These are phyloP conservation scores for Ascochyta viciae-villosae DNA, from an alignment of 2,329 filamentous ascomycete genomes.

Conservation along the genomic window DNA sequence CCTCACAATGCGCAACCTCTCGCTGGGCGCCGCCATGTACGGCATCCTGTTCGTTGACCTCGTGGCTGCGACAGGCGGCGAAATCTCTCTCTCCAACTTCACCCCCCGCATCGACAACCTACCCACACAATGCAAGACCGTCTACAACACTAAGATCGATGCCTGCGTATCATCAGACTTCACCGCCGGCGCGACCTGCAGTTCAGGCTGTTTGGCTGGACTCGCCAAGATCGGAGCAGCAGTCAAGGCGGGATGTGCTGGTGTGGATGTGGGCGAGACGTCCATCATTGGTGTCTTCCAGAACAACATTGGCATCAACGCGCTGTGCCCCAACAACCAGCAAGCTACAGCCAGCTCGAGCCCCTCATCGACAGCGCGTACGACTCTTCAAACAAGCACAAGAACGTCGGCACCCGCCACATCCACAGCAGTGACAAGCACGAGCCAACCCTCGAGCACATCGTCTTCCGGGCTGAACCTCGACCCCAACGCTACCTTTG, in stretches of 20 bases:
- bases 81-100: slow-evolving; percentile 56
- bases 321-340: slow-evolving; percentile 49
- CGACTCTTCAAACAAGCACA: slow-evolving; percentile 22
- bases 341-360: slow-evolving; percentile 27
- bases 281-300: slow-evolving; percentile 55
- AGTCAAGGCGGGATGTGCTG: slow-evolving; percentile 44
- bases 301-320: slow-evolving; percentile 46
- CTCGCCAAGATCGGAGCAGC: slow-evolving; percentile 44
- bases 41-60: slow-evolving; percentile 31
- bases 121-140: slow-evolving; percentile 46
- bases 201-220: slow-evolving; percentile 49
- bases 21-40: slow-evolving; percentile 27
- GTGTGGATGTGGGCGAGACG: slow-evolving; percentile 46
- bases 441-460: slow-evolving; percentile 3
- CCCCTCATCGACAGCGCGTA: slow-evolving; percentile 10
- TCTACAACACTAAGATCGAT: slow-evolving; percentile 52
- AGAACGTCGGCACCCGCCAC: slow-evolving; percentile 6
- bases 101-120: slow-evolving; percentile 52
- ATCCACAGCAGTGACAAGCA: slow-evolving; percentile 11
- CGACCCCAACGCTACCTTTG: slow-evolving; percentile 25
- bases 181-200: slow-evolving; percentile 38
- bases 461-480: slow-evolving; percentile 18
- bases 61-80: slow-evolving; percentile 30
- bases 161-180: slow-evolving; percentile 54
- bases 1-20: slow-evolving; percentile 32